phyloP scores from a whole-genome alignment of 2,329 filamentous ascomycete genomes.

The Pseudocercospora macadamiae region DNA sequence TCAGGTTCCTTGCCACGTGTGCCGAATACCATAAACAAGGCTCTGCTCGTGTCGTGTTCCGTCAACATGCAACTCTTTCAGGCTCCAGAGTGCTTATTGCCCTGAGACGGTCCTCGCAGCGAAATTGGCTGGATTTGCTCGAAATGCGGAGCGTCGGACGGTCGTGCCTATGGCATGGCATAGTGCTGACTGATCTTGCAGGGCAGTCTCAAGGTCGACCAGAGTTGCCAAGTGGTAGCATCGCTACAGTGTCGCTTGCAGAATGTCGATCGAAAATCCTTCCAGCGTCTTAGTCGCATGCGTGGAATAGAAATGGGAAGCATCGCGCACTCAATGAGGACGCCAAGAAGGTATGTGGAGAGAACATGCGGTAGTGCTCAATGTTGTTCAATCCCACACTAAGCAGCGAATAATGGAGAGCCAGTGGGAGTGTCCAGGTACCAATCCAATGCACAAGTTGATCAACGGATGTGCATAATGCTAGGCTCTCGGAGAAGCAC shows the following conservation, averaged over 20 bases:
- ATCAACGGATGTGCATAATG: background rate
- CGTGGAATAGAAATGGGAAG: background rate
- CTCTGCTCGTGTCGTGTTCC: too few species aligned
- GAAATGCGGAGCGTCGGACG: background rate
- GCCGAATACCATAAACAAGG: too few species aligned
- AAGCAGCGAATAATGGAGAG: background rate
- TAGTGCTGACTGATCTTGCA: background rate
- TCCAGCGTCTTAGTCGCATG: background rate
- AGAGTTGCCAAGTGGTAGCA: background rate
- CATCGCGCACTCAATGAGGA: background rate
- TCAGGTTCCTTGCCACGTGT: too few species aligned
- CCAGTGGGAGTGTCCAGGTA: background rate
- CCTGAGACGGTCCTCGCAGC: background rate
- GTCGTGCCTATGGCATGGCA: background rate
- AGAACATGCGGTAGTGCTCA: background rate
- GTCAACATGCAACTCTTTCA: too few species aligned
- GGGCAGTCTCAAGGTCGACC: background rate
- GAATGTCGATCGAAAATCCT: background rate
- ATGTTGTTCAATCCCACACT: background rate
- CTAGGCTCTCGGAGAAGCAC: background rate
- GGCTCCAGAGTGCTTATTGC: too few species aligned
- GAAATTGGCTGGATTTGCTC: background rate
- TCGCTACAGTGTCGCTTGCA: background rate
- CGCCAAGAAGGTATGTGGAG: background rate
- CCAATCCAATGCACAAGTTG: background rate